These are phyloP conservation scores for Nymphaea colorata DNA, from an alignment of 164 flowering plant genomes.

Conservation along the genomic window DNA sequence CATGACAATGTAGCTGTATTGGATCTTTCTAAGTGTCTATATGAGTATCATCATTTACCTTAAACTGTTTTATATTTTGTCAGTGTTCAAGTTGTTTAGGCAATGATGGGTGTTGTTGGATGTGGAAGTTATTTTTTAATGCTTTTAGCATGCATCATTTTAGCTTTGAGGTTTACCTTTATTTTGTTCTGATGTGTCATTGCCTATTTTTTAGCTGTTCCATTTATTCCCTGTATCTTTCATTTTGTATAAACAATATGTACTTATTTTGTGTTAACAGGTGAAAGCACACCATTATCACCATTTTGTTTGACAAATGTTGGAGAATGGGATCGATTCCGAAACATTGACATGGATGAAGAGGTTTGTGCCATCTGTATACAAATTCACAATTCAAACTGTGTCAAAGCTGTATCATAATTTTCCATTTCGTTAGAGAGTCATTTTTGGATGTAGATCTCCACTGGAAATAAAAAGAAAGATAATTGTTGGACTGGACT, in stretches of 20 bases:
- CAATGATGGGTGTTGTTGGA: background rate
- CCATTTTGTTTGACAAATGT: slow-evolving; percentile 74
- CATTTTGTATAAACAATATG: background rate
- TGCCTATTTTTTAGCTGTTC: background rate
- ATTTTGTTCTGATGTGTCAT: background rate
- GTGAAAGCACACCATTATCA: slow-evolving; percentile 65
- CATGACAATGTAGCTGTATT: too few relatives aligned
- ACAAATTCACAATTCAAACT: background rate
- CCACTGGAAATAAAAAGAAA: too few relatives aligned
- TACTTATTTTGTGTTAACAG: slow-evolving; percentile 24
- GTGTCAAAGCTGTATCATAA: too few relatives aligned
- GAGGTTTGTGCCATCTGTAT: slow-evolving; percentile 32
- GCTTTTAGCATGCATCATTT: background rate
- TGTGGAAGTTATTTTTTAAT: background rate
- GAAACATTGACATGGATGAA: slow-evolving; percentile 92
- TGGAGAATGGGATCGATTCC: slow-evolving; percentile 77
- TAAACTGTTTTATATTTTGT: too few relatives aligned
- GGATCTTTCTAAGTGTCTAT: too few relatives aligned
- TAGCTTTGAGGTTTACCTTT: too few relatives aligned
- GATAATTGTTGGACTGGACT: too few relatives aligned
- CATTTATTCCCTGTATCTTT: background rate
- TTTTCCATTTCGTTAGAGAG: too few relatives aligned
- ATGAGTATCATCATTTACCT: too few relatives aligned
- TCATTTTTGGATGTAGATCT: too few relatives aligned
- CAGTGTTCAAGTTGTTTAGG: too few relatives aligned